These are phyloP conservation scores for Trametes polyzona DNA, from an alignment of 1,284 basidiomycete species.

Conservation along the genomic window DNA sequence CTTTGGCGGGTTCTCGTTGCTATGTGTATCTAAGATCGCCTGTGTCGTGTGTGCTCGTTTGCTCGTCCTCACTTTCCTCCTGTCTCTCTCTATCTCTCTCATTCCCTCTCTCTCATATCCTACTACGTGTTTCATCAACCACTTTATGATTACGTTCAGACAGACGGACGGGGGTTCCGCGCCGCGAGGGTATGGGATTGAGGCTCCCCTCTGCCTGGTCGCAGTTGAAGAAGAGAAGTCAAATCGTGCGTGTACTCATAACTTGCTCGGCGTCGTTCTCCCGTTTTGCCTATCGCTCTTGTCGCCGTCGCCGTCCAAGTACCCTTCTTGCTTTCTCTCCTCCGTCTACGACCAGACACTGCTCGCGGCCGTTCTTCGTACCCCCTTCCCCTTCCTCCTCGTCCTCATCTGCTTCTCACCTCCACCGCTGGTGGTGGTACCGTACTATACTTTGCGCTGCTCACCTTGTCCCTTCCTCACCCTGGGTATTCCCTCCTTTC, in stretches of 20 bases:
- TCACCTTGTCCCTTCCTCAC: neutral
- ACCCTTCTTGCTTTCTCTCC: neutral
- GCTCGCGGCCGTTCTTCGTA: too few relatives aligned
- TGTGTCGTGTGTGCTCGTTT: neutral
- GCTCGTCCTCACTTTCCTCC: neutral
- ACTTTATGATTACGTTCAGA: slow-evolving; percentile 6
- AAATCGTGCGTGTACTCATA: slow-evolving; percentile 15
- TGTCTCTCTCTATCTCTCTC: neutral
- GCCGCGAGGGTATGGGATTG: neutral
- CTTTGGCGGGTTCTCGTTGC: slow-evolving; percentile 23
- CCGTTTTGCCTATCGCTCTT: slow-evolving; percentile 7
- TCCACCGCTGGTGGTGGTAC: neutral
- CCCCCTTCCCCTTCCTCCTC: neutral
- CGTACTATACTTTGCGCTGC: neutral
- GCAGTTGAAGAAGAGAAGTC: too few relatives aligned
- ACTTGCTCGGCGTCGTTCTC: slow-evolving; percentile 9
- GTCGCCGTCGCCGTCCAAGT: neutral
- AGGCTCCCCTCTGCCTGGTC: neutral
- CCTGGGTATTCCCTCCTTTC: neutral
- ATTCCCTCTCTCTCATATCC: slow-evolving; percentile 6
- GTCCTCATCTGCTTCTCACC: slow-evolving; percentile 10
- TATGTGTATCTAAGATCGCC: slow-evolving; percentile 16
- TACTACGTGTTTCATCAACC: slow-evolving; percentile 1
- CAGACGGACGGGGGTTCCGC: neutral
- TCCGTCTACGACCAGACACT: too few relatives aligned